Base-by-base conservation (phyloP, 768 basidiomycete genomes). In the Tricholoma sp. region DNA sequence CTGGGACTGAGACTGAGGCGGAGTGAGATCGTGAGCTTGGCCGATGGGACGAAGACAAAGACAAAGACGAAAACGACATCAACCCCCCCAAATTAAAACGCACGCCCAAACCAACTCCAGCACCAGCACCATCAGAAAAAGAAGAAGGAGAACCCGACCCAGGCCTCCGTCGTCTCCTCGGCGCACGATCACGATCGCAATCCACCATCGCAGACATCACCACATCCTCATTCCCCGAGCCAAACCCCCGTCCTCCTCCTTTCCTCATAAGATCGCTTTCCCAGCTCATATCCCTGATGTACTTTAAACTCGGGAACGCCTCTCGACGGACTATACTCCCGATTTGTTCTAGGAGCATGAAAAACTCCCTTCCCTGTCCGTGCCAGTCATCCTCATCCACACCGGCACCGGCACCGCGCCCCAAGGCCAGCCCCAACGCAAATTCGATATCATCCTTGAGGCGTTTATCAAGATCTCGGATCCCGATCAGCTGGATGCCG, bases 391-490 rank as follows among this genome's bases (percentile, higher is more conserved):
- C 24, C 3, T 18, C 52, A n/a, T n/a, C n/a, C n/a, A n/a, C n/a
- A n/a, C n/a, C n/a, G n/a, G n/a, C n/a, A n/a, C n/a, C n/a, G n/a
- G n/a, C n/a, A 18, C 52, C 52, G 4, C 50, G 11, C 29, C 27
- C 50, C 9, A 29, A 46, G n/a, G n/a, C n/a, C n/a, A n/a, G n/a
- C 21, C 32, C 57, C 18, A 4, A 22, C 19, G 11, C 45, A 35
- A 37, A 31, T 55, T 56, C 55, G 51, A 69, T 69, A 37, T 80
- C 82, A 16, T 80, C 81, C 12, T 74, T 61, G 21, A 89, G 69
- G 56, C 87, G 77, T 59, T 79, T 78, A 68, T 88, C 84, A 65
- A 89, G 83, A 61, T 86, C 86, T 18, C 86, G 78, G 57, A 90
- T 83, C 8, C 85, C 88, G 56, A 89, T 89, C 54, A 89, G 76